These are phyloP conservation scores for Picochlorum sp. DNA, from an alignment of 139 green algal genomes.

Conservation along the genomic window DNA sequence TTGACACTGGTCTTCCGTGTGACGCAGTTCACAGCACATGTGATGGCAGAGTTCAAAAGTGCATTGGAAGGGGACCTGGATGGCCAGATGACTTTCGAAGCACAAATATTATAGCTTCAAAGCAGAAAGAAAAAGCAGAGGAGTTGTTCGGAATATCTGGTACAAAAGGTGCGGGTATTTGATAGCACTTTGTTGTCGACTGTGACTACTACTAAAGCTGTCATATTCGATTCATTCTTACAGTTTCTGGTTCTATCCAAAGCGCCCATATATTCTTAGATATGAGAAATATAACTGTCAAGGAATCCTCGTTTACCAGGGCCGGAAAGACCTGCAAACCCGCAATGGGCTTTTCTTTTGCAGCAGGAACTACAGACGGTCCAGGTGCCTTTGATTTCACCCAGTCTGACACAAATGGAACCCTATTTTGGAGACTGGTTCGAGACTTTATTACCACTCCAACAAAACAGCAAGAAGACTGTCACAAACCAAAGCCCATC, in stretches of 20 bases:
- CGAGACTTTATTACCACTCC: constrained; percentile 43
- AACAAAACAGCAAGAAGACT: constrained; percentile 44
- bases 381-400: constrained; percentile 78
- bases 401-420: constrained; percentile 63
- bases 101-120: constrained; percentile 53
- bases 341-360: constrained; percentile 81
- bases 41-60: constrained; percentile 61
- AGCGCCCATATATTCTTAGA: constrained; percentile 61
- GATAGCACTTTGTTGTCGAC: too few species aligned
- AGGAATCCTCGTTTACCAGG: constrained; percentile 22
- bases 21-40: constrained; percentile 57
- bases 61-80: constrained; percentile 59
- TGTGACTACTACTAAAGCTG: neutral
- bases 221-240: neutral
- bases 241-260: constrained; percentile 46
- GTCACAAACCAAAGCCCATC: constrained; percentile 79
- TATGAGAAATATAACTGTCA: constrained; percentile 53
- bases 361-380: constrained; percentile 78
- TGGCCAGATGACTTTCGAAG: constrained; percentile 52
- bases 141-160: constrained; percentile 35
- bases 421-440: constrained; percentile 63
- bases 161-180: neutral
- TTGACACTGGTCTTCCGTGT: constrained; percentile 68
- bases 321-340: constrained; percentile 52
- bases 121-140: constrained; percentile 47